Percentiles rank a stretch among this genome's conserved stretches.
Evolutionary conservation across 345 rosid species (phyloP).

Genomic region (Anacardium occidentale): DNA sequence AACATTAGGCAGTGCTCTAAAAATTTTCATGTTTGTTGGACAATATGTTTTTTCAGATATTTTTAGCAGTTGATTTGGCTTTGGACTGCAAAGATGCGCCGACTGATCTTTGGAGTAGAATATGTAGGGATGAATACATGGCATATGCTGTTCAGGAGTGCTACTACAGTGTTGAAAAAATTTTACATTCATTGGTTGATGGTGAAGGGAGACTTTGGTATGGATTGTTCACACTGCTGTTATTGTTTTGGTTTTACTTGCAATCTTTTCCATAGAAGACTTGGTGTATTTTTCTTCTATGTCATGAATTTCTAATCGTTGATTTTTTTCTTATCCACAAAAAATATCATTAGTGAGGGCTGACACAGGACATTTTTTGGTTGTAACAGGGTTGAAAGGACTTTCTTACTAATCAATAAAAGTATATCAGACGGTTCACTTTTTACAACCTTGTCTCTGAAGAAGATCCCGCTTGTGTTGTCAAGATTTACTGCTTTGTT

Average conservation of each 20-base stretch:
- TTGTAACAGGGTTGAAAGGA: conserved; percentile 81
- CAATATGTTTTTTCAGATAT: conserved; percentile 51
- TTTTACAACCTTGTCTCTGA: conserved; percentile 60
- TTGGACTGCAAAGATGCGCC: conserved; percentile 87
- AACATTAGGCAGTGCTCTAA: conserved; percentile 7
- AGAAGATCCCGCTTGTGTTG: conserved; percentile 77
- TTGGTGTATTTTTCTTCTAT: conserved; percentile 8
- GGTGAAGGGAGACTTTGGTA: conserved; percentile 97
- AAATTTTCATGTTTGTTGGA: conserved; percentile 20
- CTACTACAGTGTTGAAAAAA: conserved; percentile 79
- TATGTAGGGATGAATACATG: conserved; percentile 94
- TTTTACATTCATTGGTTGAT: conserved; percentile 77
- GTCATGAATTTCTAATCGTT: conserved; percentile 14
- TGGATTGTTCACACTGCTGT: conserved; percentile 16
- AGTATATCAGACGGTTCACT: conserved; percentile 68
- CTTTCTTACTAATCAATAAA: conserved; percentile 76
- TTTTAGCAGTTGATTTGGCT: conserved; percentile 93
- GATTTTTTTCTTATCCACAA: background rate
- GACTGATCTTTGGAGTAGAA: conserved; percentile 69
- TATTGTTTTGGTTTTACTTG: conserved; percentile 16
- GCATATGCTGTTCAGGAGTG: conserved; percentile 95
- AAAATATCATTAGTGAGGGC: conserved; percentile 2
- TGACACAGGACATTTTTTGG: conserved; percentile 13
- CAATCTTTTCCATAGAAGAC: background rate
- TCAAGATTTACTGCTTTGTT: conserved; percentile 85